These are phyloP conservation scores for Dothistroma septosporum DNA, from an alignment of 2,329 filamentous ascomycete species.

Conservation along the genomic window DNA sequence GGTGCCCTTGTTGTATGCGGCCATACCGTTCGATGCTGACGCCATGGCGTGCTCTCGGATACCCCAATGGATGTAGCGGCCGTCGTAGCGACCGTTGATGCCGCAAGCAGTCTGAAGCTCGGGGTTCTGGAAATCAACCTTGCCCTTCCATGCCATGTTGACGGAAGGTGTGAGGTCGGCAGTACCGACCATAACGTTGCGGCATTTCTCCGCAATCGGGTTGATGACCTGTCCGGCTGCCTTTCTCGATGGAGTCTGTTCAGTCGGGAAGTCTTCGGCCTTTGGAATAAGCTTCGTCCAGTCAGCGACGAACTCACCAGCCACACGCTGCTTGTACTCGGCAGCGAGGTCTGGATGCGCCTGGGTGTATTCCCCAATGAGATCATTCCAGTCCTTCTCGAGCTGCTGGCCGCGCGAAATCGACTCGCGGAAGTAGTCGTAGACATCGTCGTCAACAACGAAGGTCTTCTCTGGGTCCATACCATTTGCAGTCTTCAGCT, in stretches of 20 bases:
- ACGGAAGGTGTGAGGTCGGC: constrained; percentile 38
- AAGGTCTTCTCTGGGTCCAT: constrained; percentile 46
- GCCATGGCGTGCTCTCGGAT: constrained; percentile 62
- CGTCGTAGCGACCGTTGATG: constrained; percentile 52
- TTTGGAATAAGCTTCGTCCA: constrained; percentile 51
- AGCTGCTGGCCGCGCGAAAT: constrained; percentile 44
- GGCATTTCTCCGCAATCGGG: constrained; percentile 32
- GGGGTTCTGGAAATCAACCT: constrained; percentile 49
- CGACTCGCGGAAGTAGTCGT: constrained; percentile 52
- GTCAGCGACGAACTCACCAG: constrained; percentile 46
- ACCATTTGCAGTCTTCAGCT: constrained; percentile 52
- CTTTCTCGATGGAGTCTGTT: constrained; percentile 49
- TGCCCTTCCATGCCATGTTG: constrained; percentile 41
- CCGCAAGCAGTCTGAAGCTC: constrained; percentile 38
- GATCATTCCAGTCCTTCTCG: constrained; percentile 48
- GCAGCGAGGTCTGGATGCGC: constrained; percentile 48
- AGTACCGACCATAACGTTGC: constrained; percentile 37
- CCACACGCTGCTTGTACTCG: constrained; percentile 48
- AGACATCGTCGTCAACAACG: constrained; percentile 42
- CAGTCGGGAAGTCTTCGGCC: constrained; percentile 44
- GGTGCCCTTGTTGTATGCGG: constrained; percentile 36
- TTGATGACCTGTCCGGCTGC: constrained; percentile 46
- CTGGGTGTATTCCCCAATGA: constrained; percentile 43
- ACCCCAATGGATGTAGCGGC: constrained; percentile 54
- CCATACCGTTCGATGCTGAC: constrained; percentile 44